phyloP scores from a whole-genome alignment of 1,139 yeast species.

The Pichia sp. region DNA sequence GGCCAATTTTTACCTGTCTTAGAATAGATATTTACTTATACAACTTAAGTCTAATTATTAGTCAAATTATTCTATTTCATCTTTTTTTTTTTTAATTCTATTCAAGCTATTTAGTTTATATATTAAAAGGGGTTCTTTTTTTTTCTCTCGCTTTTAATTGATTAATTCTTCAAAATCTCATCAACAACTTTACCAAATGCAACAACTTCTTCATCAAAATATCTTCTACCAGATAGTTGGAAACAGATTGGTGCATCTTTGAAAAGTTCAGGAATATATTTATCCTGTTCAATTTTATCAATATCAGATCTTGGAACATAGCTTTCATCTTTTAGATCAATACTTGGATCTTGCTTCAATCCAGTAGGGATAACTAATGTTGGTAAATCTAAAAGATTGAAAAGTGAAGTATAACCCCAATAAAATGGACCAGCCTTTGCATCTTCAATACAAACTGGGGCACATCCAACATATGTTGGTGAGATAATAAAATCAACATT shows the following conservation, averaged over 20 bases:
- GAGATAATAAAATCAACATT: constrained; percentile 61
- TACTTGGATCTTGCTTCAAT: constrained; percentile 42
- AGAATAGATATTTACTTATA: constrained; percentile 12
- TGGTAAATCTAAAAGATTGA: constrained; percentile 59
- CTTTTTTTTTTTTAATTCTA: too few species aligned
- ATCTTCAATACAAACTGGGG: constrained; percentile 41
- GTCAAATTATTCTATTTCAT: background rate
- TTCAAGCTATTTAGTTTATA: background rate
- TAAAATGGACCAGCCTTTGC: constrained; percentile 53
- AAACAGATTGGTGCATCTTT: constrained; percentile 47
- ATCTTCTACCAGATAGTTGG: constrained; percentile 46
- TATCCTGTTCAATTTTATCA: constrained; percentile 38
- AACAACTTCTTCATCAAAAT: constrained; percentile 47
- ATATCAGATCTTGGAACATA: constrained; percentile 34
- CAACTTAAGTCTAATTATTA: background rate
- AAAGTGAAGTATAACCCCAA: constrained; percentile 72
- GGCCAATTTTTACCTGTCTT: constrained; percentile 31
- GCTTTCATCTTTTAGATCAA: constrained; percentile 23
- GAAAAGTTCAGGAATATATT: constrained; percentile 35
- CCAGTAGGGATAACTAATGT: constrained; percentile 58
- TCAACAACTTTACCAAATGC: constrained; percentile 35
- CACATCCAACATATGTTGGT: constrained; percentile 66
- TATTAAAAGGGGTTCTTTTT: background rate
- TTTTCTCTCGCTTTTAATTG: too few species aligned
- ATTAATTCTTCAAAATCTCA: constrained; percentile 17